Conservation (phyloP, 441 rosid genomes). For the Sinapis alba region DNA sequence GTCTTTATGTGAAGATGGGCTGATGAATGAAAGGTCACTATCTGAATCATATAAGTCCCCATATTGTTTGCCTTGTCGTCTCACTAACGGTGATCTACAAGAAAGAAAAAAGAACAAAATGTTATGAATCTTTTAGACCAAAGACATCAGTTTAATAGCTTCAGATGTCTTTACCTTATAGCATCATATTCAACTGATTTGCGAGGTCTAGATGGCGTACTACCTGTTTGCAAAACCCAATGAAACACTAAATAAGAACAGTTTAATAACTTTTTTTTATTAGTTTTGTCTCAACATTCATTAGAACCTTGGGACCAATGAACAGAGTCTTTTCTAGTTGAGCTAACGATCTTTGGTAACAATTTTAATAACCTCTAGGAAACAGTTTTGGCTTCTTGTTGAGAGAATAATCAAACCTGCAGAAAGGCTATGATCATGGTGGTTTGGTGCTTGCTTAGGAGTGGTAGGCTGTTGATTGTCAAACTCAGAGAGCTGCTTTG, state of each 20-base stretch:
- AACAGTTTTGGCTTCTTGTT: background rate
- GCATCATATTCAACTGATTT: conserved; percentile 46
- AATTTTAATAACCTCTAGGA: background rate
- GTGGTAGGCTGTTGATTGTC: conserved; percentile 32
- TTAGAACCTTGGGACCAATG: too few relatives aligned
- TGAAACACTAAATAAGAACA: background rate
- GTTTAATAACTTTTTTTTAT: background rate
- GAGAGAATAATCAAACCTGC: conserved; percentile 49
- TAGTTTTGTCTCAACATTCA: too few relatives aligned
- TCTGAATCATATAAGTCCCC: conserved; percentile 61
- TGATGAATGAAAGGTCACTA: conserved; percentile 44
- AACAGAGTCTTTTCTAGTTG: too few relatives aligned
- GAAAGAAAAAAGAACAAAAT: background rate
- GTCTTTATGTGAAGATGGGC: conserved; percentile 63
- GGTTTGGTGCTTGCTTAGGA: conserved; percentile 36
- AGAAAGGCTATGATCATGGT: conserved; percentile 33
- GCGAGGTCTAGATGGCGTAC: conserved; percentile 48
- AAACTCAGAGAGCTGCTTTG: conserved; percentile 51
- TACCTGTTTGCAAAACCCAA: conserved; percentile 28
- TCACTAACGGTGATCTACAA: conserved; percentile 53
- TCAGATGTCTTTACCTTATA: conserved; percentile 25
- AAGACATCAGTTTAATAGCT: background rate
- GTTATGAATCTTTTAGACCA: background rate
- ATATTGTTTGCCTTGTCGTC: conserved; percentile 28
- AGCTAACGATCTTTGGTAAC: too few relatives aligned